Conservation (phyloP, 2,329 filamentous ascomycete species). For the Microdochium trichocladiopsis region DNA sequence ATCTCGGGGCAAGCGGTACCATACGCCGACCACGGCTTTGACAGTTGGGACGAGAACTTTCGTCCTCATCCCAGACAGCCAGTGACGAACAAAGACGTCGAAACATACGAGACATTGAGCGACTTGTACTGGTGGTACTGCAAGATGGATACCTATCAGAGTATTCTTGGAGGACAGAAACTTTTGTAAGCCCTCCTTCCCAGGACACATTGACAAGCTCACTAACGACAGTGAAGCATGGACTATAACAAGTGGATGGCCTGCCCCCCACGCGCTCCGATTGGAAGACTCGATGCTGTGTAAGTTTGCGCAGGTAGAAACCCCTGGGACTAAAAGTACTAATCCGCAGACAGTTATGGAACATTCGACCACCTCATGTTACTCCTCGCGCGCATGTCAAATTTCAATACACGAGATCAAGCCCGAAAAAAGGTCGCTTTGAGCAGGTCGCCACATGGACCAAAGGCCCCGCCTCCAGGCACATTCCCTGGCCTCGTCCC, state of each 20-base stretch:
- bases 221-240: conserved; percentile 45
- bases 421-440: conserved; percentile 55
- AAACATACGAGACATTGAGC: conserved; percentile 71
- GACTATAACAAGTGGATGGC: conserved; percentile 77
- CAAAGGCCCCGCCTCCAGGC: conserved; percentile 25
- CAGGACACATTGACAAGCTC: background rate
- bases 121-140: conserved; percentile 96
- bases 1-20: conserved; percentile 44
- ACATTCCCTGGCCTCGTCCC: conserved; percentile 51
- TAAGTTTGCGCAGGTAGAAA: conserved; percentile 27
- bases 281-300: conserved; percentile 70
- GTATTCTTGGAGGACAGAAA: conserved; percentile 76
- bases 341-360: conserved; percentile 57
- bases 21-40: conserved; percentile 42
- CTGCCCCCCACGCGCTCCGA: conserved; percentile 75
- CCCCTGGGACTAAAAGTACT: conserved; percentile 7
- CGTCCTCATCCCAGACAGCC: conserved; percentile 14
- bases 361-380: conserved; percentile 84
- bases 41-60: background rate
- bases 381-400: conserved; percentile 69
- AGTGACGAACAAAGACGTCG: conserved; percentile 57
- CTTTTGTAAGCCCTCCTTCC: conserved; percentile 60
- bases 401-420: conserved; percentile 73
- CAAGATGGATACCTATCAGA: conserved; percentile 91
- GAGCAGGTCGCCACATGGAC: background rate